Conservation (phyloP, 2,329 filamentous ascomycete species). For the Colletotrichum chlorophyti region DNA sequence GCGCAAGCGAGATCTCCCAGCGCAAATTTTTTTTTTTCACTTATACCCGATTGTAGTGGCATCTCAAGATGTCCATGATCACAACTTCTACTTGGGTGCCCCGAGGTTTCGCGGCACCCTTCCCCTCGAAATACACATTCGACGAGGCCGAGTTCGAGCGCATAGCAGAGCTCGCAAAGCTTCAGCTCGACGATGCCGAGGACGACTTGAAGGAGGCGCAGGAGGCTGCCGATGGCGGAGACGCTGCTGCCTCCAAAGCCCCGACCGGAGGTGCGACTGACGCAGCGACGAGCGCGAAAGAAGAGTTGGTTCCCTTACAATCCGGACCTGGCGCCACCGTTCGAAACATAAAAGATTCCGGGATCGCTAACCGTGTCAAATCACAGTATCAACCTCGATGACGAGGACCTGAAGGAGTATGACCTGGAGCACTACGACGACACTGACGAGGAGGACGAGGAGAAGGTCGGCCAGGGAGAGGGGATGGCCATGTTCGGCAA, state of each 20-base stretch:
- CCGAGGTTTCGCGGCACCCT: constrained; percentile 77
- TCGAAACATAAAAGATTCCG: background rate
- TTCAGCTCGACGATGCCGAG: constrained; percentile 90
- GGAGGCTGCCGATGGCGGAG: constrained; percentile 41
- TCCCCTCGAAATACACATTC: constrained; percentile 77
- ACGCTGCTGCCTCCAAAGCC: constrained; percentile 29
- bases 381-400: constrained; percentile 65
- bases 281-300: constrained; percentile 33
- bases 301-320: constrained; percentile 37
- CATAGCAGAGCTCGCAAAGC: constrained; percentile 76
- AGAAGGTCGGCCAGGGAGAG: constrained; percentile 59
- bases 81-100: constrained; percentile 79
- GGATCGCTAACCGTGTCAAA: constrained; percentile 27
- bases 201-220: constrained; percentile 81
- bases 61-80: constrained; percentile 71
- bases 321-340: background rate
- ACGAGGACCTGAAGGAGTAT: constrained; percentile 95
- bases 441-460: constrained; percentile 65
- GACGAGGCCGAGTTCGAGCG: constrained; percentile 78
- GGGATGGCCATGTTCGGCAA: constrained; percentile 94
- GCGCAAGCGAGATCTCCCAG: too few species aligned
- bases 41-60: constrained; percentile 7
- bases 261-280: constrained; percentile 35
- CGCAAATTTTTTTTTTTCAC: too few species aligned
- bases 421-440: constrained; percentile 96